Conservation (phyloP, 805 yeast species). For the Saccharomycopsis fodiens region DNA sequence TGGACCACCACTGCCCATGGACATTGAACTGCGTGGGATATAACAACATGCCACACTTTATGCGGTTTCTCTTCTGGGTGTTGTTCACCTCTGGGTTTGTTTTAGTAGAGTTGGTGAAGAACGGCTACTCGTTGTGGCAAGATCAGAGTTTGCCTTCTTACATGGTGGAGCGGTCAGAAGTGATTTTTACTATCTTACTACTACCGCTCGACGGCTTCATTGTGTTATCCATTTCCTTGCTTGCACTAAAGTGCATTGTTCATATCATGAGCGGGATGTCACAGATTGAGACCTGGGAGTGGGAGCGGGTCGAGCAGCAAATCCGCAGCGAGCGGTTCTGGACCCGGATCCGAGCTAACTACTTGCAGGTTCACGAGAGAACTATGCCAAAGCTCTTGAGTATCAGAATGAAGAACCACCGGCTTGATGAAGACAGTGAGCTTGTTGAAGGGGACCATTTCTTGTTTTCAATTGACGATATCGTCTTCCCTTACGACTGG, state of each 20-base stretch:
- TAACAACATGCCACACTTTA: conserved; percentile 67
- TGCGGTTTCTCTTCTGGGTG: conserved; percentile 69
- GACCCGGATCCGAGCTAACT: conserved; percentile 40
- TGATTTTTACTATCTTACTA: conserved; percentile 47
- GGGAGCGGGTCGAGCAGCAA: conserved; percentile 69
- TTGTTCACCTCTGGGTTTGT: conserved; percentile 42
- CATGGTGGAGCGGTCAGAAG: conserved; percentile 42
- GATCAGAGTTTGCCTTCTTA: conserved; percentile 49
- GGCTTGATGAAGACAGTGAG: conserved; percentile 9
- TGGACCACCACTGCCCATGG: conserved; percentile 97
- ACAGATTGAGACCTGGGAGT: conserved; percentile 90
- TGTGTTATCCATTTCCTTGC: conserved; percentile 45
- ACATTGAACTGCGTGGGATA: conserved; percentile 86
- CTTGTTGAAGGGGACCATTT: conserved; percentile 9
- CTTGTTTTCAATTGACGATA: conserved; percentile 47
- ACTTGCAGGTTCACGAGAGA: conserved; percentile 23
- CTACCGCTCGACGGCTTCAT: conserved; percentile 54
- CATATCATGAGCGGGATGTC: conserved; percentile 63
- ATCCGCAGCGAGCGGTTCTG: conserved; percentile 49
- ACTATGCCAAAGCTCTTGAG: conserved; percentile 19
- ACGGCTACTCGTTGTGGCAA: conserved; percentile 38
- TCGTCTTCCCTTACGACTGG: conserved; percentile 80
- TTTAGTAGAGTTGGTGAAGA: conserved; percentile 32
- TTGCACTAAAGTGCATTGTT: conserved; percentile 53
- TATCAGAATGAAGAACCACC: conserved; percentile 16